phyloP scores from a whole-genome alignment of 345 rosid genomes.

The Aurinia saxatilis region DNA sequence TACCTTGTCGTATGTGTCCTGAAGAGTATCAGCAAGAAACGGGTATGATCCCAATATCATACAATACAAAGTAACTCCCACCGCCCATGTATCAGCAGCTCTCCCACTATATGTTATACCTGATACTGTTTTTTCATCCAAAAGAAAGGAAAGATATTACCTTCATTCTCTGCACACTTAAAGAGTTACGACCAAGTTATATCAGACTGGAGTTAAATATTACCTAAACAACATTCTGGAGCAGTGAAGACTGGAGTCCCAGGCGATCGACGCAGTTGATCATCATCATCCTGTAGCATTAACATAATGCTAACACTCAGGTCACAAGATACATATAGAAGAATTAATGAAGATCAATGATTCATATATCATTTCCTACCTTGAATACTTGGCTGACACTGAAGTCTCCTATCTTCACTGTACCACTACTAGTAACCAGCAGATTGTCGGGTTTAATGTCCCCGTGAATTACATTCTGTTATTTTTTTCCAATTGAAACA shows the following conservation, averaged over 20 bases:
- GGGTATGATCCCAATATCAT: slow-evolving; percentile 87
- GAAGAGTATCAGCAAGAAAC: slow-evolving; percentile 90
- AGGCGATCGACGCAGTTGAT: slow-evolving; percentile 94
- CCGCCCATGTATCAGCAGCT: slow-evolving; percentile 97
- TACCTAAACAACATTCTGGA: slow-evolving; percentile 96
- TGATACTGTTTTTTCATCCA: slow-evolving; percentile 28
- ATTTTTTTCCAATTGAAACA: neutral
- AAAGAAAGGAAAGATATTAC: neutral
- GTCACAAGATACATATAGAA: neutral
- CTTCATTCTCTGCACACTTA: neutral
- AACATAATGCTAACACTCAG: slow-evolving; percentile 9
- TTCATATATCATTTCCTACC: slow-evolving; percentile 38
- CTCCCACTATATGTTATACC: slow-evolving; percentile 81
- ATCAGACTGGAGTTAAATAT: slow-evolving; percentile 9
- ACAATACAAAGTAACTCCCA: slow-evolving; percentile 86
- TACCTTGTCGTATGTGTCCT: slow-evolving; percentile 96
- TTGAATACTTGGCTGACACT: slow-evolving; percentile 96
- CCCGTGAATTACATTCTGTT: slow-evolving; percentile 90
- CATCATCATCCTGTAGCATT: slow-evolving; percentile 71
- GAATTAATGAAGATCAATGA: neutral
- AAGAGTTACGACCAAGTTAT: slow-evolving; percentile 3
- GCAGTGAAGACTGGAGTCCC: slow-evolving; percentile 99
- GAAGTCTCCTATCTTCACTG: slow-evolving; percentile 93
- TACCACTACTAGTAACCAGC: slow-evolving; percentile 67
- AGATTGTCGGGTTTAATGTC: slow-evolving; percentile 99